Conservation (phyloP, 768 basidiomycete species). For the Pholiota molesta region DNA sequence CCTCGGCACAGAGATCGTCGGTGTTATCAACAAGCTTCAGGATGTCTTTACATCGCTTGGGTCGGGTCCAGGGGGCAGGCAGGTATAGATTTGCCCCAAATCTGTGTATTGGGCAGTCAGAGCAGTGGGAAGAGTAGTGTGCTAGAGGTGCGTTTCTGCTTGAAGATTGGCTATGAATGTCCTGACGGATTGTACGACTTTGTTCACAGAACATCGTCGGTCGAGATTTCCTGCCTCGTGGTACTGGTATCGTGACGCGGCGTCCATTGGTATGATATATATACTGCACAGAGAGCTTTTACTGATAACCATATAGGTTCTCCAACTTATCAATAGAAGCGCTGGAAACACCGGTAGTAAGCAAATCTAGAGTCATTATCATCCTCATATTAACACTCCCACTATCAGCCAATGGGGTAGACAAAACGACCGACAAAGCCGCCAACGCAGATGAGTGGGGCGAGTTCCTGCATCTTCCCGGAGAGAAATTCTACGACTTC, state of each 20-base stretch:
- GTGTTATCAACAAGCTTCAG: constrained; percentile 85
- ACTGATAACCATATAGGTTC: constrained; percentile 50
- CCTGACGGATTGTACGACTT: neutral
- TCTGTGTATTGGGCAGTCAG: constrained; percentile 89
- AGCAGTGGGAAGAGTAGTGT: constrained; percentile 95
- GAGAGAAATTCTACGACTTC: constrained; percentile 98
- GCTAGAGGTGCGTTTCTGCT: constrained; percentile 63
- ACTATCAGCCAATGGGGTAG: constrained; percentile 49
- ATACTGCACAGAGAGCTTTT: constrained; percentile 6
- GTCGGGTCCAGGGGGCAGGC: constrained; percentile 54
- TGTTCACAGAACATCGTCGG: constrained; percentile 88
- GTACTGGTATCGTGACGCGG: constrained; percentile 97
- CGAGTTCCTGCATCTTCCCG: constrained; percentile 95
- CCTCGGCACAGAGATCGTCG: constrained; percentile 82
- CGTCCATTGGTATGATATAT: constrained; percentile 77
- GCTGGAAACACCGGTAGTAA: constrained; percentile 46
- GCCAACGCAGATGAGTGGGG: constrained; percentile 98
- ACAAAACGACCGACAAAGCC: constrained; percentile 62
- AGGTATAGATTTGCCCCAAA: constrained; percentile 89
- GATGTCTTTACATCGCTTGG: constrained; percentile 89
- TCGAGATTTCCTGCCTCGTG: constrained; percentile 97
- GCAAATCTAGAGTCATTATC: neutral
- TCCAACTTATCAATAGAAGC: constrained; percentile 89
- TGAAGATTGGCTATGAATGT: neutral
- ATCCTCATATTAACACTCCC: constrained; percentile 20